These are phyloP conservation scores for Fraxinus baroniana DNA, from an alignment of 305 asterid species.

Conservation along the genomic window DNA sequence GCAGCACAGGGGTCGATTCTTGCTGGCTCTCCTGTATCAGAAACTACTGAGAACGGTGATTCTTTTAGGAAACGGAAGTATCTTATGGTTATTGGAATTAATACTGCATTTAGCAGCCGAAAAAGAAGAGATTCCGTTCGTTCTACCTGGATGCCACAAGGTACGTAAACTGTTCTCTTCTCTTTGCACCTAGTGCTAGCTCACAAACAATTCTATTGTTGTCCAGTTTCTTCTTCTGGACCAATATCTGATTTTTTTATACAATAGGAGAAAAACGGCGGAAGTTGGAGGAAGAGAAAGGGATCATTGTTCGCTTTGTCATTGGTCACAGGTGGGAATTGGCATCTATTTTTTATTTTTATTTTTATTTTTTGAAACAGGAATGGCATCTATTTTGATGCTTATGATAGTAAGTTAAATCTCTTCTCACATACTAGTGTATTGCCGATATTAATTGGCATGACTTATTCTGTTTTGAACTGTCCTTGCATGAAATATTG, in stretches of 20 bases:
- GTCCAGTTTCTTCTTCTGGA: neutral
- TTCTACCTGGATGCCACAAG: constrained; percentile 95
- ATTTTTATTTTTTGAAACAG: neutral
- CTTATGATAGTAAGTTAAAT: neutral
- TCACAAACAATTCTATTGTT: neutral
- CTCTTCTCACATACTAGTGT: neutral
- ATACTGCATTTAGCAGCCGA: constrained; percentile 91
- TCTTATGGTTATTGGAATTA: constrained; percentile 75
- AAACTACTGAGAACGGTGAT: constrained; percentile 34
- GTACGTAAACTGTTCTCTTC: constrained; percentile 27
- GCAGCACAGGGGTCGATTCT: constrained; percentile 70
- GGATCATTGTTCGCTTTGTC: constrained; percentile 81
- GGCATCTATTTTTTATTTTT: neutral
- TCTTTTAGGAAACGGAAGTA: constrained; percentile 50
- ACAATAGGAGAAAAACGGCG: constrained; percentile 61
- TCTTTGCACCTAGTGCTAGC: neutral
- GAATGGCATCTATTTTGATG: neutral
- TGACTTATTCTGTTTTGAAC: neutral
- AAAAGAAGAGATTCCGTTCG: constrained; percentile 90
- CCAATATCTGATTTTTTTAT: constrained; percentile 15
- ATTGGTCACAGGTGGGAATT: constrained; percentile 78
- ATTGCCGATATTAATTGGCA: neutral
- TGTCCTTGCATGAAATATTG: neutral
- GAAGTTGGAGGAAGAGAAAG: constrained; percentile 78
- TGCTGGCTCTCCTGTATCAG: constrained; percentile 67